Evolutionary conservation across 2,329 filamentous ascomycete genomes (phyloP).

Genomic region (Botrytis paeoniae): DNA sequence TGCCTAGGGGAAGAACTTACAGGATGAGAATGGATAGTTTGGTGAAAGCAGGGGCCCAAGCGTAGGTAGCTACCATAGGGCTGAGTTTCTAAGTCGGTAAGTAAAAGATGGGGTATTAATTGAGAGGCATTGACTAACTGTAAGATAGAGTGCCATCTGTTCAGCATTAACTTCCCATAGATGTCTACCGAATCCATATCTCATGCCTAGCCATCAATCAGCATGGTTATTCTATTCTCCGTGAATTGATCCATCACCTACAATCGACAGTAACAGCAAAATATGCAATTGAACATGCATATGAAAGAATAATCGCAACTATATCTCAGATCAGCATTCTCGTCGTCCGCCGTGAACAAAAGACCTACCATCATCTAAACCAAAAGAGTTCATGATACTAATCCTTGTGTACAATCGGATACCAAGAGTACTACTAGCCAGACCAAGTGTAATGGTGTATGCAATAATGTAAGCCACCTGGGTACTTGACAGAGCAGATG

Average conservation of each 20-base stretch:
- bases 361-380: background rate
- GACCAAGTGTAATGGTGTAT: background rate
- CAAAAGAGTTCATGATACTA: conserved; percentile 2
- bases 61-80: conserved; percentile 1
- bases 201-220: background rate
- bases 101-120: background rate
- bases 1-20: background rate
- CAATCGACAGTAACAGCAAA: background rate
- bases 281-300: conserved; percentile 8
- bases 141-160: background rate
- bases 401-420: conserved; percentile 4
- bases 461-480: background rate
- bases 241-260: background rate
- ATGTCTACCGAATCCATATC: conserved; percentile 1
- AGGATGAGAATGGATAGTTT: conserved; percentile 2
- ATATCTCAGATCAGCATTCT: background rate
- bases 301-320: conserved; percentile 1
- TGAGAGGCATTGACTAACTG: background rate
- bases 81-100: background rate
- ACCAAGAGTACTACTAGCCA: background rate
- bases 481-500: background rate
- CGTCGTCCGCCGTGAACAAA: too few relatives aligned
- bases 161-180: conserved; percentile 1
- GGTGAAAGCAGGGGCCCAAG: background rate
- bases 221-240: background rate